A percentile compares a stretch with the other conserved stretches of the same genome.
These are phyloP conservation scores for Nephelium lappaceum DNA, from an alignment of 345 rosid genomes.

Conservation along the genomic window DNA sequence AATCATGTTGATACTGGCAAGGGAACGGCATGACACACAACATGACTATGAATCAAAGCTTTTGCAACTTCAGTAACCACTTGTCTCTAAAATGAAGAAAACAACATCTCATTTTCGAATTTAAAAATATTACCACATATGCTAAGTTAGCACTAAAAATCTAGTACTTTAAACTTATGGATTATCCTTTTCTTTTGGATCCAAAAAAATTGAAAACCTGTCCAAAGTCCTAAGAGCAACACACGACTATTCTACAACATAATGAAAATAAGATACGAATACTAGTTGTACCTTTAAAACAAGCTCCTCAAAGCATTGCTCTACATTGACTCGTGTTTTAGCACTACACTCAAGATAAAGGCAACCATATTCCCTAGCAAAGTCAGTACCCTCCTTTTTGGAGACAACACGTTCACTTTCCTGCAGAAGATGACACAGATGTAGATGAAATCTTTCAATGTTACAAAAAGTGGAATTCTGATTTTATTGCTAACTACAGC, in stretches of 20 bases:
- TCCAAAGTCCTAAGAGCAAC: not conserved
- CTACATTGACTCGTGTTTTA: conserved; percentile 84
- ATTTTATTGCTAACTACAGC: not conserved
- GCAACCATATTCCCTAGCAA: conserved; percentile 91
- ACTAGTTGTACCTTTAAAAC: conserved; percentile 65
- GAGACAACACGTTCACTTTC: conserved; percentile 94
- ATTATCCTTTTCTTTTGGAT: not conserved
- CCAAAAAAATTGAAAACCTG: not conserved
- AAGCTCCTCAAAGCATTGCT: conserved; percentile 97
- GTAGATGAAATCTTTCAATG: not conserved
- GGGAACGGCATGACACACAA: not conserved
- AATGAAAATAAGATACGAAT: not conserved
- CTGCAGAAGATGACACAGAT: conserved; percentile 40
- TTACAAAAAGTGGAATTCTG: not conserved
- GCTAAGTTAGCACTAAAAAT: not conserved
- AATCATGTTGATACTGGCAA: not conserved
- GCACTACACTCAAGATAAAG: conserved; percentile 96
- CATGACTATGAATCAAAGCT: not conserved
- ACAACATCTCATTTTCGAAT: not conserved
- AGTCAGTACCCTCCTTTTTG: conserved; percentile 84
- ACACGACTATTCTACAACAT: not conserved
- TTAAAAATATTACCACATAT: not conserved
- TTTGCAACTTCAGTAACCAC: not conserved
- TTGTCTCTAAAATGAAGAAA: not conserved
- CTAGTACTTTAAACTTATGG: not conserved